Evolutionary conservation across 2,329 filamentous ascomycete genomes (phyloP).

Genomic region (Alternaria conjuncta): DNA sequence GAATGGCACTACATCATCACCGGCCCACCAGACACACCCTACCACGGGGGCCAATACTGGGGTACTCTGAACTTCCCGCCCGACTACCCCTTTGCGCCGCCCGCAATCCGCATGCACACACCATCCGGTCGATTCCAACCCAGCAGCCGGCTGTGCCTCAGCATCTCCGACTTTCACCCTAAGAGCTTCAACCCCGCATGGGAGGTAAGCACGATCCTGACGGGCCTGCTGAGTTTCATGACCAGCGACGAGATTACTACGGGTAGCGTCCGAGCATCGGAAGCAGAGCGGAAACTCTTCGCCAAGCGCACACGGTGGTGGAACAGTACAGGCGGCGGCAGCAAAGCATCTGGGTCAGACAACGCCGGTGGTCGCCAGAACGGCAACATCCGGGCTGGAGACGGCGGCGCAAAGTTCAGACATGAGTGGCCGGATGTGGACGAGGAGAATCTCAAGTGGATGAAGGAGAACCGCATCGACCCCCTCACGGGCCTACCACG

Average conservation of each 20-base stretch:
- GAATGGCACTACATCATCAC: conserved; percentile 98
- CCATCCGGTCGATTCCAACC: conserved; percentile 95
- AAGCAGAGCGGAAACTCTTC: conserved; percentile 77
- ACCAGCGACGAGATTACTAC: conserved; percentile 99
- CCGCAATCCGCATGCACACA: conserved; percentile 98
- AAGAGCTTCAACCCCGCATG: conserved; percentile 98
- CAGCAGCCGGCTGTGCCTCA: conserved; percentile 88
- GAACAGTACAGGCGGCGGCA: conserved; percentile 93
- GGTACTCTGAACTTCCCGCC: conserved; percentile 93
- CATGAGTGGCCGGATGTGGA: conserved; percentile 90
- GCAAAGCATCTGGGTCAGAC: conserved; percentile 58
- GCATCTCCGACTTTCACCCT: conserved; percentile 96
- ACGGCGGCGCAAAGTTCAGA: conserved; percentile 89
- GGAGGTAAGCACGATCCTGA: conserved; percentile 96
- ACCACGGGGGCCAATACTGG: conserved; percentile 97
- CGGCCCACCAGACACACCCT: conserved; percentile 91
- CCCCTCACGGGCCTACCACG: conserved; percentile 72
- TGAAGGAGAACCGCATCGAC: conserved; percentile 83
- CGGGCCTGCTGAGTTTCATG: conserved; percentile 96
- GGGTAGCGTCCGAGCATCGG: conserved; percentile 79
- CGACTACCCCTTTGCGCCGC: conserved; percentile 96
- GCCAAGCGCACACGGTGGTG: conserved; percentile 87
- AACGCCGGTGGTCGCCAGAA: conserved; percentile 57
- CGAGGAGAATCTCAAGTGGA: conserved; percentile 89
- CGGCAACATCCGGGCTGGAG: conserved; percentile 79